Percentiles rank a stretch among this genome's conserved stretches.
Conservation (phyloP, 805 yeast species). For the Candida railenensis region DNA sequence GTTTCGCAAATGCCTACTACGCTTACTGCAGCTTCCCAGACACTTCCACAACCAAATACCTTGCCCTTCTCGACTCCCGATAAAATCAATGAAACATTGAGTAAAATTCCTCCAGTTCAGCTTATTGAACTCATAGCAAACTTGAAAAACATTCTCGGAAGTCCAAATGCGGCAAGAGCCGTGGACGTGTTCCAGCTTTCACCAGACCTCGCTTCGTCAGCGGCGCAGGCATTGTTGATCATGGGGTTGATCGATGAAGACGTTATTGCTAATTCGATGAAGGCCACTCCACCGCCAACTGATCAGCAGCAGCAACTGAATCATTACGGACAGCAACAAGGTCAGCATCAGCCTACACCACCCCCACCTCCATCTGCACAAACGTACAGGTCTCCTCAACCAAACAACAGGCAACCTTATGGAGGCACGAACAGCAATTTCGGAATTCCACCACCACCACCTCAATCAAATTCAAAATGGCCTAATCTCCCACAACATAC, state of each 20-base stretch:
- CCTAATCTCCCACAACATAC: conserved; percentile 48
- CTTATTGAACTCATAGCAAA: conserved; percentile 68
- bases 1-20: conserved; percentile 40
- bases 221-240: conserved; percentile 69
- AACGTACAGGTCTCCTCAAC: conserved; percentile 11
- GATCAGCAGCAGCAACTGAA: conserved; percentile 8
- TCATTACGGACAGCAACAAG: conserved; percentile 10
- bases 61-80: conserved; percentile 52
- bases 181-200: conserved; percentile 51
- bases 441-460: conserved; percentile 12
- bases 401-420: conserved; percentile 4
- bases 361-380: conserved; percentile 6
- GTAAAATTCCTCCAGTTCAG: conserved; percentile 68
- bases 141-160: conserved; percentile 54
- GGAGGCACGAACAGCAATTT: background rate
- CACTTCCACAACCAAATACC: conserved; percentile 49
- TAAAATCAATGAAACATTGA: conserved; percentile 58
- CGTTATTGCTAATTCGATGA: conserved; percentile 60
- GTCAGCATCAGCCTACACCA: conserved; percentile 9
- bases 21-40: conserved; percentile 52
- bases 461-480: conserved; percentile 33
- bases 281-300: conserved; percentile 16
- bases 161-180: conserved; percentile 51
- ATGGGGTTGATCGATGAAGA: conserved; percentile 76
- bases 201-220: conserved; percentile 60